phyloP scores from a whole-genome alignment of 768 basidiomycete species.

The Rhodotorula kratochvilovae region DNA sequence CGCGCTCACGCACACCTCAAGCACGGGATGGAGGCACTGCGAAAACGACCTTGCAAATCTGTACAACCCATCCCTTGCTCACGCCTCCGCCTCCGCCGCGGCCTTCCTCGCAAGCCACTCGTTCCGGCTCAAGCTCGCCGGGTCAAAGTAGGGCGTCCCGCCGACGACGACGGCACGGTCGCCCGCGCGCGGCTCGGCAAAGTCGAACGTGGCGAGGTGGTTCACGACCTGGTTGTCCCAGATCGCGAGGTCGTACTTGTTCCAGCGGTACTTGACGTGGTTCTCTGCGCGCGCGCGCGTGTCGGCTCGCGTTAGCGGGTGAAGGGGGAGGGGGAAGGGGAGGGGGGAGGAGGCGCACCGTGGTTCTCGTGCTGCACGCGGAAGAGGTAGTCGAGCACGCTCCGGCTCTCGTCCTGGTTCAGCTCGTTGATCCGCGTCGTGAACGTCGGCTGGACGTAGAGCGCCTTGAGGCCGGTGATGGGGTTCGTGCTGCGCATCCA shows the following conservation, averaged over 20 bases:
- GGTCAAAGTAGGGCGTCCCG: conserved; percentile 17
- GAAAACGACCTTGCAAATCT: too few species aligned
- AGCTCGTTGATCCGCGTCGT: conserved; percentile 43
- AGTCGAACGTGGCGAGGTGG: conserved; percentile 29
- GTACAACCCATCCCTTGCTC: too few species aligned
- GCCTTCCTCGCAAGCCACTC: not conserved
- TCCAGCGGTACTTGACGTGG: conserved; percentile 38
- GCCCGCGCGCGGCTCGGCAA: conserved; percentile 15
- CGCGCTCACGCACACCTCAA: too few species aligned
- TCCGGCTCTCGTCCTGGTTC: conserved; percentile 24
- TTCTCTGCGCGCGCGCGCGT: conserved; percentile 14
- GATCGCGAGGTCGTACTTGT: too few species aligned
- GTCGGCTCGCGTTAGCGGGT: too few species aligned
- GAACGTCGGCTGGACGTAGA: conserved; percentile 38
- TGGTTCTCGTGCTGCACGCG: conserved; percentile 45
- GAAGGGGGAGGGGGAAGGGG: too few species aligned
- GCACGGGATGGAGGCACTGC: too few species aligned
- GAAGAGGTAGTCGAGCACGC: conserved; percentile 48
- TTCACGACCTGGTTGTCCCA: conserved; percentile 5
- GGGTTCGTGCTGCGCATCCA: conserved; percentile 39
- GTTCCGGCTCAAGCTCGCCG: not conserved
- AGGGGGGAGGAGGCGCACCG: conserved; percentile 20
- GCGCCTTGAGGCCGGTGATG: conserved; percentile 35
- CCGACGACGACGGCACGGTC: conserved; percentile 35
- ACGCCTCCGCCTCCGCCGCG: not conserved